Conservation (phyloP, 1,139 yeast species). For the Saccharomyces hybrid region DNA sequence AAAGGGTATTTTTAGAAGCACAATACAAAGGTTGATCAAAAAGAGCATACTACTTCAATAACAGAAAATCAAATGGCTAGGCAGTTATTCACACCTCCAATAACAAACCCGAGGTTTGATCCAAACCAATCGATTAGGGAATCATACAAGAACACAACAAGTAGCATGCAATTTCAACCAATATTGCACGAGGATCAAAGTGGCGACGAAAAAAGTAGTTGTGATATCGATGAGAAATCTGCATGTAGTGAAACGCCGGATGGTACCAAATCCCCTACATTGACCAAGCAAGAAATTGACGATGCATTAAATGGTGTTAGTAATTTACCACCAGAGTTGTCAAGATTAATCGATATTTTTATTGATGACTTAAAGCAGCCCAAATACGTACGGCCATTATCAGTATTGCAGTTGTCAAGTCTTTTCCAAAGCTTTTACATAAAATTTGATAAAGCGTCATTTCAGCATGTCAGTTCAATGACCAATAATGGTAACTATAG, state of each 20-base stretch:
- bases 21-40: not conserved
- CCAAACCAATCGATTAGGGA: conserved; percentile 21
- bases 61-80: conserved; percentile 1
- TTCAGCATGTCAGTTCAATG: conserved; percentile 16
- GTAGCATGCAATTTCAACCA: conserved; percentile 2
- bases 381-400: conserved; percentile 45
- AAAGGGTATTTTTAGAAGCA: not conserved
- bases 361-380: conserved; percentile 48
- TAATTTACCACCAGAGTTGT: conserved; percentile 33
- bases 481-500: conserved; percentile 1
- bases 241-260: not conserved
- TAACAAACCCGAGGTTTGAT: conserved; percentile 23
- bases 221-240: not conserved
- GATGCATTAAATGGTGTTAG: conserved; percentile 12
- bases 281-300: conserved; percentile 21
- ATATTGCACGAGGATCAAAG: conserved; percentile 1
- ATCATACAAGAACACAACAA: conserved; percentile 17
- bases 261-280: not conserved
- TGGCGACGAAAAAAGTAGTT: not conserved
- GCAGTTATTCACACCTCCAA: conserved; percentile 28
- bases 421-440: conserved; percentile 48
- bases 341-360: conserved; percentile 36
- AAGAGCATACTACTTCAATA: not conserved
- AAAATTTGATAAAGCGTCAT: conserved; percentile 25
- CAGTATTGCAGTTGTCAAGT: conserved; percentile 43